Evolutionary conservation across 2,329 filamentous ascomycete species (phyloP), one percentile per base, ranked within the genome.

Genomic region (Emmonsia crescens): DNA sequence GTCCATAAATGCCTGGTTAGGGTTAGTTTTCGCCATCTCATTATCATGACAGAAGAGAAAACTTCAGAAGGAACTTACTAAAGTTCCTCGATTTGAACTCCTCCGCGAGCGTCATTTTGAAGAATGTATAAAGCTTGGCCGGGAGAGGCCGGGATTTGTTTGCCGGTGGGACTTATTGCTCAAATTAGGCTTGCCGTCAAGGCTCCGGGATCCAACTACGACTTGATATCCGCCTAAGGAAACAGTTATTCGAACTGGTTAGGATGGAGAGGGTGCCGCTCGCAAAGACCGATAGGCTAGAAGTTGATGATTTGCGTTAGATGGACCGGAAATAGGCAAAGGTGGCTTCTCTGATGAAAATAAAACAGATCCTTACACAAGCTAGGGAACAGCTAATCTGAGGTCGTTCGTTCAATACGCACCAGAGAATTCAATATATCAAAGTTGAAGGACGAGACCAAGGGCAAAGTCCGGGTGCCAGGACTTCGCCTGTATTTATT

Each of bases 71-170:
- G 62, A 56, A 73, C 83, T 75, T 76, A 86, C 84, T 86, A 78
- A 86, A 87, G 76, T 87, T 87, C 72, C 84, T 77, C 71, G 83
- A 83, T 71, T 77, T 82, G 72, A 87, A 81, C 74, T 86, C 84
- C 65, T 86, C 84, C 60, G 79, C 77, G 66, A 86, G 71, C 66
- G 83, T 82, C 84, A 66, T 66, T 56, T 33, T 63, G 64, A 42
- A 4, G 5, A 52, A n/a, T 8, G 44, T 51, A 57, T 44, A 27
- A n/a, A 19, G 36, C 16, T 57, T 12, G 40, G 14, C 55, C 40
- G n/a, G 24, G 24, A 38, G 10, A 29, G 8, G 27, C 21, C 55
- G 38, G 29, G 6, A 31, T 36, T 16, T 59, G 21, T 38, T 21
- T 27, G 44, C 3, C 14, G 14, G 3, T 49, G 21, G 19, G 16